phyloP scores from a whole-genome alignment of 306 rosid genomes.

The Bauhinia variegata region DNA sequence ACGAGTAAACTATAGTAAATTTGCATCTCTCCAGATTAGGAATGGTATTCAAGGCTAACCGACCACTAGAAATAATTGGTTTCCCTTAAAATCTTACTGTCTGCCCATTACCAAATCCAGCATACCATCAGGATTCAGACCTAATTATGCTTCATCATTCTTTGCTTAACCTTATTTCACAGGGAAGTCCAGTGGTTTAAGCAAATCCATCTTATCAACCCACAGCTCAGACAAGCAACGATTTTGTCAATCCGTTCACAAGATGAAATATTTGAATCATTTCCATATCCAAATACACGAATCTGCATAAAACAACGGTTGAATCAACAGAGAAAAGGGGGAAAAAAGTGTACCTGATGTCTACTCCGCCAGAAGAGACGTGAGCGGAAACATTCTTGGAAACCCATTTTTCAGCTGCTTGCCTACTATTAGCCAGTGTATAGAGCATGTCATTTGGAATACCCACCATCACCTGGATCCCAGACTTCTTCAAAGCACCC shows the following conservation, averaged over 20 bases:
- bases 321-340: not conserved
- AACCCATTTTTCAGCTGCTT: conserved; percentile 89
- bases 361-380: conserved; percentile 68
- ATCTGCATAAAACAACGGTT: conserved; percentile 2
- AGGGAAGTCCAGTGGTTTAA: too few relatives aligned
- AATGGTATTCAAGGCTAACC: too few relatives aligned
- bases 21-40: conserved; percentile 3
- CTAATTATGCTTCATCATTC: too few relatives aligned
- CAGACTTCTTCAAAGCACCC: conserved; percentile 68
- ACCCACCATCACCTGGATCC: conserved; percentile 93
- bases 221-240: not conserved
- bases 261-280: conserved; percentile 19
- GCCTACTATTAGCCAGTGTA: conserved; percentile 58
- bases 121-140: too few relatives aligned
- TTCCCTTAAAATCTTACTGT: too few relatives aligned
- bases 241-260: not conserved
- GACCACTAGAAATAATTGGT: too few relatives aligned
- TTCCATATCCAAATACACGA: not conserved
- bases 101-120: too few relatives aligned
- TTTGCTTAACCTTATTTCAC: too few relatives aligned
- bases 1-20: not conserved
- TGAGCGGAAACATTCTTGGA: conserved; percentile 77
- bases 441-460: conserved; percentile 90
- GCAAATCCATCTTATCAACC: too few relatives aligned
- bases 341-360: conserved; percentile 57